Conservation (phyloP, 371 early-diverging fungal genomes). For the Apophysomyces ossiformis region DNA sequence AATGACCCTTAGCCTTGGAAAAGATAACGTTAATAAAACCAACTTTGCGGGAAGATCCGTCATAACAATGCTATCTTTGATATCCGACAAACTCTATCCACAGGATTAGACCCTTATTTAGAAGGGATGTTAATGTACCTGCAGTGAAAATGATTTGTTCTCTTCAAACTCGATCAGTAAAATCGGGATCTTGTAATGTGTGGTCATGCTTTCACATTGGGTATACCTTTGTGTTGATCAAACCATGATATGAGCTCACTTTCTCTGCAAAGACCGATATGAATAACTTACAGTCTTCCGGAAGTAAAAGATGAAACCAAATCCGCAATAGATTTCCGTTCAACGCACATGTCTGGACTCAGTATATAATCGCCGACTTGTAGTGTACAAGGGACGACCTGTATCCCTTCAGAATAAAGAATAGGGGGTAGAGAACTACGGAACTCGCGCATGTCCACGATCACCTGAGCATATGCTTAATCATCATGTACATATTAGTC, state of each 20-base stretch:
- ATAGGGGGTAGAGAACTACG: slow-evolving; percentile 90
- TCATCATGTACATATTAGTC: background rate
- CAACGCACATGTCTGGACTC: slow-evolving; percentile 87
- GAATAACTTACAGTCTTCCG: slow-evolving; percentile 82
- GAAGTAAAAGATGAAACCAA: slow-evolving; percentile 82
- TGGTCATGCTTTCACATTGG: slow-evolving; percentile 91
- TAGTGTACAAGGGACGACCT: slow-evolving; percentile 84
- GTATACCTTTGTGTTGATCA: slow-evolving; percentile 60
- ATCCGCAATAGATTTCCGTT: slow-evolving; percentile 94
- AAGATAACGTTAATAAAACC: slow-evolving; percentile 79
- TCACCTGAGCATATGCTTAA: slow-evolving; percentile 45
- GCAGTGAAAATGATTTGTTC: slow-evolving; percentile 80
- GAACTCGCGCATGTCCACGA: slow-evolving; percentile 97
- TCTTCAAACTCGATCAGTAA: slow-evolving; percentile 95
- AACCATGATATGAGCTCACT: background rate
- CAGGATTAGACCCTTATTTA: slow-evolving; percentile 19
- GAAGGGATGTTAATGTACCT: slow-evolving; percentile 34
- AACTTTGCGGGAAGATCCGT: slow-evolving; percentile 78
- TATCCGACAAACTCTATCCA: slow-evolving; percentile 51
- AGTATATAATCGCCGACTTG: slow-evolving; percentile 97
- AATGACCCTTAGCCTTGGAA: slow-evolving; percentile 84
- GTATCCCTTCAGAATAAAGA: slow-evolving; percentile 81
- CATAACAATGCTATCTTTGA: slow-evolving; percentile 58
- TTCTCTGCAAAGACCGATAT: background rate
- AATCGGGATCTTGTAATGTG: slow-evolving; percentile 80